Evolutionary conservation across 768 basidiomycete genomes (phyloP).

Genomic region (Inosperma sp.): DNA sequence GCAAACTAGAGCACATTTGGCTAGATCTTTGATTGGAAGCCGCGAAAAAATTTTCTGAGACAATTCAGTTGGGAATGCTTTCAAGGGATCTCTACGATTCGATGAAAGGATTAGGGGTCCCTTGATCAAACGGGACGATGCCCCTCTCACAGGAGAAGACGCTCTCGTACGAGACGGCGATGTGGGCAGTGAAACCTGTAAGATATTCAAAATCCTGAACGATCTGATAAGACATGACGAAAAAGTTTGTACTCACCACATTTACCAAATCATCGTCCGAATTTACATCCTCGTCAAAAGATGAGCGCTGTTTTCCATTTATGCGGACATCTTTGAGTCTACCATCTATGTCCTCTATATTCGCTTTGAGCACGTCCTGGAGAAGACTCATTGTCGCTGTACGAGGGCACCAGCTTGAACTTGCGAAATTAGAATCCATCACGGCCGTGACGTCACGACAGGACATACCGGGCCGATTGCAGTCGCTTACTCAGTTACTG

Average conservation of each 20-base stretch:
- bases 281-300: slow-evolving; percentile 43
- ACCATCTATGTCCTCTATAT: slow-evolving; percentile 38
- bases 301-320: slow-evolving; percentile 15
- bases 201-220: slow-evolving; percentile 11
- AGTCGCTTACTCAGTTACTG: too few relatives aligned
- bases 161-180: slow-evolving; percentile 66
- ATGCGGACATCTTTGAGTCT: slow-evolving; percentile 30
- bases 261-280: slow-evolving; percentile 68
- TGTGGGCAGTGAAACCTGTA: slow-evolving; percentile 61
- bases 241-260: slow-evolving; percentile 60
- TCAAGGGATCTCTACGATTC: slow-evolving; percentile 55
- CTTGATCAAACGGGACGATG: slow-evolving; percentile 45
- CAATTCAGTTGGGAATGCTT: slow-evolving; percentile 72
- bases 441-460: too few relatives aligned
- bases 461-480: too few relatives aligned
- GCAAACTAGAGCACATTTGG: slow-evolving; percentile 74
- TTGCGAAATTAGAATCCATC: too few relatives aligned
- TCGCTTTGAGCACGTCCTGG: slow-evolving; percentile 63
- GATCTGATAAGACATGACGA: neutral
- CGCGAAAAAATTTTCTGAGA: slow-evolving; percentile 71
- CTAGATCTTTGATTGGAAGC: slow-evolving; percentile 61
- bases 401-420: too few relatives aligned
- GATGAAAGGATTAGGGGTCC: slow-evolving; percentile 44
- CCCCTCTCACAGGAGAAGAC: slow-evolving; percentile 48
- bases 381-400: slow-evolving; percentile 53